Evolutionary conservation across 176 grass and related monocot genomes (phyloP).

Genomic region (Zoysia pacifica): DNA sequence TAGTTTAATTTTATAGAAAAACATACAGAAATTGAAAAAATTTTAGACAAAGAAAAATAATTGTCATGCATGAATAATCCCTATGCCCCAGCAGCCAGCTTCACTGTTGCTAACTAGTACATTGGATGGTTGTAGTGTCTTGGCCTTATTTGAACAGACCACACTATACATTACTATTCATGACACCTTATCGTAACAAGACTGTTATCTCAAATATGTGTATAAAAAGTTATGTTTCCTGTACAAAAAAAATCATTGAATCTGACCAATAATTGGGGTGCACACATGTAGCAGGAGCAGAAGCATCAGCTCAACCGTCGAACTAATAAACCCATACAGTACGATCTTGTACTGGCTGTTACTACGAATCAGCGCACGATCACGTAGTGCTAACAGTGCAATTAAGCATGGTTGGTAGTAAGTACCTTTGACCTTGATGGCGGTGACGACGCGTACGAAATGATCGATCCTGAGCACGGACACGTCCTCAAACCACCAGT

Average conservation of each 20-base stretch:
- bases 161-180: conserved; percentile 22
- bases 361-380: too few species aligned
- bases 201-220: not conserved
- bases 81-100: not conserved
- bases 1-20: too few species aligned
- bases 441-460: conserved; percentile 85
- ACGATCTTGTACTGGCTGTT: not conserved
- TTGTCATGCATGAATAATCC: not conserved
- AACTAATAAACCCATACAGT: not conserved
- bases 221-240: not conserved
- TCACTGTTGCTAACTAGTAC: conserved; percentile 12
- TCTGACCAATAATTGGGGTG: not conserved
- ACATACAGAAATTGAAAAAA: too few species aligned
- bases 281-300: not conserved
- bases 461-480: conserved; percentile 87
- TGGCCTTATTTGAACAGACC: not conserved
- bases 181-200: not conserved
- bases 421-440: conserved; percentile 95
- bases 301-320: not conserved
- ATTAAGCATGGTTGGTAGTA: not conserved
- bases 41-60: not conserved
- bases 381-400: not conserved
- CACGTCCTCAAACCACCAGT: conserved; percentile 99
- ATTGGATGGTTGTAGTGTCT: not conserved
- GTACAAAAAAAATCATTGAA: not conserved